A percentile compares a stretch with the other conserved stretches of the same genome.
phyloP scores from a whole-genome alignment of 306 rosid species.

The Casuarina cunninghamiana region DNA sequence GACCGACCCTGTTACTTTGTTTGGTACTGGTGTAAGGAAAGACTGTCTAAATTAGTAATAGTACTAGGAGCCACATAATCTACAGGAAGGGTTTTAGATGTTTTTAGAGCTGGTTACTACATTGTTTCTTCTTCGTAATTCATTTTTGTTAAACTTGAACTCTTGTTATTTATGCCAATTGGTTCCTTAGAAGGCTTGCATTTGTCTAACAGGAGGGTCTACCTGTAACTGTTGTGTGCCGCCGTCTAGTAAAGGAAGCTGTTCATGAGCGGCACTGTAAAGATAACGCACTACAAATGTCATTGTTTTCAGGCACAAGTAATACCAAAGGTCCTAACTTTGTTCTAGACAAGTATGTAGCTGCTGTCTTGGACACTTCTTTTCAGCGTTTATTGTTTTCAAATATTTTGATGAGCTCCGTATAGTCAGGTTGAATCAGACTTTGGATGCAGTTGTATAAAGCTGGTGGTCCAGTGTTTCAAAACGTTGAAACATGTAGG shows the following conservation, averaged over 20 bases:
- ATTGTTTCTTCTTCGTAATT: background rate
- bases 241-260: slow-evolving; percentile 78
- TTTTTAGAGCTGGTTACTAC: background rate
- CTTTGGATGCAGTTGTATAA: background rate
- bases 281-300: slow-evolving; percentile 83
- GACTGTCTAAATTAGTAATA: background rate
- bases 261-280: slow-evolving; percentile 82
- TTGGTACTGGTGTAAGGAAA: background rate
- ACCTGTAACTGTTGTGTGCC: slow-evolving; percentile 66
- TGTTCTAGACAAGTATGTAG: background rate
- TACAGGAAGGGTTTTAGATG: background rate
- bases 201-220: no score
- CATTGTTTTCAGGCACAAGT: slow-evolving; percentile 57
- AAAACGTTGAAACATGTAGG: background rate
- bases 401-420: background rate
- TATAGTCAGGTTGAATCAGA: background rate
- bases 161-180: background rate
- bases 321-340: slow-evolving; percentile 10
- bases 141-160: background rate
- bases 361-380: background rate
- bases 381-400: background rate
- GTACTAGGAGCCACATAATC: background rate
- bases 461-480: background rate
- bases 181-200: background rate
- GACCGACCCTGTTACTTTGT: background rate